These are phyloP conservation scores for Verticillium albo-atrum DNA, from an alignment of 2,329 filamentous ascomycete genomes.

Conservation along the genomic window DNA sequence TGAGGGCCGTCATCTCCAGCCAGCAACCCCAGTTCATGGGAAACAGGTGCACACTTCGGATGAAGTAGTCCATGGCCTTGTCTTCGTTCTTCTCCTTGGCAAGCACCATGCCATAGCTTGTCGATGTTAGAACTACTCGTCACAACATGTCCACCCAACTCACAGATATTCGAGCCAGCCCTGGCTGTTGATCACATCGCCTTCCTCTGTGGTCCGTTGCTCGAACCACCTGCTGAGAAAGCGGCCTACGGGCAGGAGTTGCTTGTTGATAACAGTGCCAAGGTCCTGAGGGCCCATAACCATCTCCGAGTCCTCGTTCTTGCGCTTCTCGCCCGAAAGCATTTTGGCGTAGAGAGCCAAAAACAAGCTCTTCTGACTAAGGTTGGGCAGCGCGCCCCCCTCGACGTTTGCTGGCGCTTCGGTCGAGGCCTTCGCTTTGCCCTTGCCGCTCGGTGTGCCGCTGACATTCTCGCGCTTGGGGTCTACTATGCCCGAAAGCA, in stretches of 20 bases:
- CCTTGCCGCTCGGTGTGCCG: slow-evolving; percentile 51
- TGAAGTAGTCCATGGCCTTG: slow-evolving; percentile 79
- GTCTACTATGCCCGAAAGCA: slow-evolving; percentile 62
- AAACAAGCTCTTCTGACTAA: slow-evolving; percentile 92
- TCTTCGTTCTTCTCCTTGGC: slow-evolving; percentile 87
- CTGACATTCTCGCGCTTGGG: slow-evolving; percentile 33
- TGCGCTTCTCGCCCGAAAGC: slow-evolving; percentile 90
- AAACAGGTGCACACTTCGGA: slow-evolving; percentile 81
- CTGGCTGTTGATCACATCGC: slow-evolving; percentile 61
- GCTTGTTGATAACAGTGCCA: slow-evolving; percentile 78
- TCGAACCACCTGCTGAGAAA: slow-evolving; percentile 79
- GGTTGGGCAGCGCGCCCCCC: slow-evolving; percentile 38
- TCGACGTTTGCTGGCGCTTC: slow-evolving; percentile 11
- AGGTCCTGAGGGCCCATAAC: slow-evolving; percentile 90
- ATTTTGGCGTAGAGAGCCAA: slow-evolving; percentile 89
- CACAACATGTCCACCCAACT: slow-evolving; percentile 16
- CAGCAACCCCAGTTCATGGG: slow-evolving; percentile 98
- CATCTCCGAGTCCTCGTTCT: slow-evolving; percentile 96
- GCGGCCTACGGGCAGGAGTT: slow-evolving; percentile 70
- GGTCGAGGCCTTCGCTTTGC: slow-evolving; percentile 39
- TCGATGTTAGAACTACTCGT: neutral
- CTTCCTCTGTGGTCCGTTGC: slow-evolving; percentile 54
- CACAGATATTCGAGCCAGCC: slow-evolving; percentile 89
- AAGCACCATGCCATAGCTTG: slow-evolving; percentile 79
- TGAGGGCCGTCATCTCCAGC: slow-evolving; percentile 82